Evolutionary conservation across 2,329 filamentous ascomycete genomes (phyloP).

Genomic region (Whalleya microplaca): DNA sequence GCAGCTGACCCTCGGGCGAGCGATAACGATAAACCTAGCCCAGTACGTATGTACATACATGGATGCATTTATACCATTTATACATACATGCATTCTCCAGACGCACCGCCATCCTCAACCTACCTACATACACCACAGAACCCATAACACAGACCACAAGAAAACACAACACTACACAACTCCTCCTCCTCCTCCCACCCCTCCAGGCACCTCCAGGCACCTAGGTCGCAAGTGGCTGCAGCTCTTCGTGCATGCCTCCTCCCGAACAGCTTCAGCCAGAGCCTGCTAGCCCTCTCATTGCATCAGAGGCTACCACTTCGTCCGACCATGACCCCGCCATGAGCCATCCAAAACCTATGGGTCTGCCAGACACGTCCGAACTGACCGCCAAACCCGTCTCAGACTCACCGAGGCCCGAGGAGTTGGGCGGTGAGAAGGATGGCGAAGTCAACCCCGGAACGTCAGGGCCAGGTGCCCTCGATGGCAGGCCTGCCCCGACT

Average conservation of each 20-base stretch:
- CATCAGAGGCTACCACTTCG: constrained; percentile 22
- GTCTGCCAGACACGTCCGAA: constrained; percentile 21
- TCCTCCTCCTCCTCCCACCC: not conserved
- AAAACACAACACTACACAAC: constrained; percentile 3
- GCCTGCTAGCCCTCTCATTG: constrained; percentile 25
- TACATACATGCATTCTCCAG: not conserved
- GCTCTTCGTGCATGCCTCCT: constrained; percentile 36
- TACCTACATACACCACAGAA: no score
- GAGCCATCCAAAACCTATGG: constrained; percentile 31
- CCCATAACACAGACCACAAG: no score
- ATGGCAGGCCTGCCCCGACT: not conserved
- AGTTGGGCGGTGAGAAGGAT: constrained; percentile 13
- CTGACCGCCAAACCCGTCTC: constrained; percentile 16
- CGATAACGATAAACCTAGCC: constrained; percentile 27
- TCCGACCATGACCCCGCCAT: constrained; percentile 38
- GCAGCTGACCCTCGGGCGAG: constrained; percentile 16
- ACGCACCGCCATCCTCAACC: constrained; percentile 8
- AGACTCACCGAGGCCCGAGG: constrained; percentile 15
- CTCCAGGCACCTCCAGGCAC: not conserved
- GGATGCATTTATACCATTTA: not conserved
- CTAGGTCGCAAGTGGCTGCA: constrained; percentile 1
- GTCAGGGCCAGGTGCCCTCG: constrained; percentile 1
- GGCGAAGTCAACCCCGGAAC: constrained; percentile 1
- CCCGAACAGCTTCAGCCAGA: constrained; percentile 28
- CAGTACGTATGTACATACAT: not conserved